Evolutionary conservation across 345 rosid genomes (phyloP), one percentile per base, ranked within the genome.

Genomic region (Hevea brasiliensis): DNA sequence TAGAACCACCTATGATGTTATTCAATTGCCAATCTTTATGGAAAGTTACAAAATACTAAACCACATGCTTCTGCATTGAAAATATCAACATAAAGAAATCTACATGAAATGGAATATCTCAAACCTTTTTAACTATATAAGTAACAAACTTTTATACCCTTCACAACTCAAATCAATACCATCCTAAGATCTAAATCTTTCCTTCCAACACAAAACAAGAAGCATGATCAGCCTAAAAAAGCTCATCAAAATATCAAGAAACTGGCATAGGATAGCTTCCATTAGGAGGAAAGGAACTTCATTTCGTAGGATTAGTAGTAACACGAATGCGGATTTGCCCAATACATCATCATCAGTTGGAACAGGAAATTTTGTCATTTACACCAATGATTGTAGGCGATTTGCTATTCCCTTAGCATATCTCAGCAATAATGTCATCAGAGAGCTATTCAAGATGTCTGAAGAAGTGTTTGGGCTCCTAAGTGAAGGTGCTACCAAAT

Each of bases 391-490:
- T 12, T 18, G 35, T 3, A 35, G 4, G 32, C 47, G 61, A 53
- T 68, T 37, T 13, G 44, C 37, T 7, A 32, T 68, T 29, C 71
- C 71, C 8, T 8, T 68, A 0, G 42, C 1, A 15, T 60, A 15
- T 17, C 17, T 60, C 42, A 32, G 42, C 42, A 32, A 29, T 32
- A 29, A 32, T 9, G 17, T 60, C 18, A 32, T 68, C 60, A 53
- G 17, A 68, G 26, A 53, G 27, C n/a, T 68, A 12, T 12, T 68
- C 3, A 35, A 35, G 17, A 54, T 68, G 32, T 54, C 72, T 7
- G 72, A 53, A 21, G 32, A 68, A 68, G 8, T 20, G 27, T 68
- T 51, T 41, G 61, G 72, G 17, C 47, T 21, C 15, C 72, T 61
- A 37, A 37, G 62, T n/a, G 61, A 68, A 51, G 50, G 51, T 32